phyloP scores from a whole-genome alignment of 148 eudicot genomes.

The Fagopyrum esculentum region DNA sequence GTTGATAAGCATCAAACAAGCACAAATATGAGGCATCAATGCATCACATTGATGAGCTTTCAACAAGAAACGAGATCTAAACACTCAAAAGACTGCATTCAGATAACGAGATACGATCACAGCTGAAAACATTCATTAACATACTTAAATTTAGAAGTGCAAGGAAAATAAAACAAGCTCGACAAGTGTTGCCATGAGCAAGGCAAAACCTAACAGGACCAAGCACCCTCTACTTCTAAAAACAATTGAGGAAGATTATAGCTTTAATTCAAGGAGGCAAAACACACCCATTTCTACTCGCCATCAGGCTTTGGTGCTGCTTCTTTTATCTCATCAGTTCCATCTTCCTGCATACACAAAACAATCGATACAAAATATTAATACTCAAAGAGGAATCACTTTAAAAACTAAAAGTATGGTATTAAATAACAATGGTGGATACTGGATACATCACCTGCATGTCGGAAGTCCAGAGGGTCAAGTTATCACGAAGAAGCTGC shows the following conservation, averaged over 20 bases:
- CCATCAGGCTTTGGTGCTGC: slow-evolving; percentile 14
- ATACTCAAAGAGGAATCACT: not conserved
- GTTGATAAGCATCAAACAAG: too few relatives aligned
- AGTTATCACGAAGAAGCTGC: slow-evolving; percentile 47
- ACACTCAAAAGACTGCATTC: not conserved
- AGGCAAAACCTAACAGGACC: not conserved
- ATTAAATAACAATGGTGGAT: not conserved
- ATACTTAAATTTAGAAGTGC: slow-evolving; percentile 2
- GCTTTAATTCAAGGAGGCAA: not conserved
- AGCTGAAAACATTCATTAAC: slow-evolving; percentile 6
- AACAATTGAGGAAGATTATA: slow-evolving; percentile 1
- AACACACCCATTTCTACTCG: not conserved
- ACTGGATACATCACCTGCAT: slow-evolving; percentile 21
- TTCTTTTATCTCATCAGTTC: slow-evolving; percentile 15
- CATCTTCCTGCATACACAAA: slow-evolving; percentile 2
- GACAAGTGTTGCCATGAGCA: slow-evolving; percentile 2
- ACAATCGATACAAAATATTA: not conserved
- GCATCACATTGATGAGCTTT: too few relatives aligned
- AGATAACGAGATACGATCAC: not conserved
- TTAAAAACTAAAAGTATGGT: not conserved
- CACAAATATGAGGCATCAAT: too few relatives aligned
- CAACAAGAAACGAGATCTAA: too few relatives aligned
- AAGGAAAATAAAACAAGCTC: slow-evolving; percentile 2
- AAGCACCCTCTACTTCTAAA: slow-evolving; percentile 7
- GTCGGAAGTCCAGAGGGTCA: slow-evolving; percentile 51